These are phyloP conservation scores for Nepenthes gracilis DNA, from an alignment of 148 eudicot genomes.

Conservation along the genomic window DNA sequence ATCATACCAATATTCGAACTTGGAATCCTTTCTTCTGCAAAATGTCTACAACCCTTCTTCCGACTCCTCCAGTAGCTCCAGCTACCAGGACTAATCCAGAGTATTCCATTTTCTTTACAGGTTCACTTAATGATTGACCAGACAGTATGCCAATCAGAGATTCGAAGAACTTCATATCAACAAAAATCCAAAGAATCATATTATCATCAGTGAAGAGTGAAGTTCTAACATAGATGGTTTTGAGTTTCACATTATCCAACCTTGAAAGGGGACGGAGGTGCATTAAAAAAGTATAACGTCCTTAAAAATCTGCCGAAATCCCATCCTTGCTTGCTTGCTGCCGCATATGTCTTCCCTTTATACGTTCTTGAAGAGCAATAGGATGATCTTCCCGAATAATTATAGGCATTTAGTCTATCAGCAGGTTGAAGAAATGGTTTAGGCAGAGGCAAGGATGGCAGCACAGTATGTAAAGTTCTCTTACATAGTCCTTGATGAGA, in stretches of 20 bases:
- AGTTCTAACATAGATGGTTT: background rate
- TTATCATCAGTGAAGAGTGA: background rate
- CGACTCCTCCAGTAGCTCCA: conserved; percentile 99
- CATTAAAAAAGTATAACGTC: conserved; percentile 88
- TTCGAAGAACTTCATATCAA: conserved; percentile 52
- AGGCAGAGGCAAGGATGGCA: conserved; percentile 37
- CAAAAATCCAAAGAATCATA: conserved; percentile 1
- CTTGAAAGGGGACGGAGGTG: conserved; percentile 85
- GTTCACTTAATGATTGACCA: conserved; percentile 49
- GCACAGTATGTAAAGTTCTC: conserved; percentile 18
- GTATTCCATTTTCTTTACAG: conserved; percentile 55
- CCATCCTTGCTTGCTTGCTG: conserved; percentile 80
- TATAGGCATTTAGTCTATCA: conserved; percentile 19
- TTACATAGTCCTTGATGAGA: conserved; percentile 28
- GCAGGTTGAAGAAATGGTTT: conserved; percentile 50
- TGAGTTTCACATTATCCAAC: conserved; percentile 20
- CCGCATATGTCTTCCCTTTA: conserved; percentile 36
- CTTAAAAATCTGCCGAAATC: conserved; percentile 81
- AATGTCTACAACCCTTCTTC: conserved; percentile 84
- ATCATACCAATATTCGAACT: conserved; percentile 67
- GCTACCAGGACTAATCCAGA: conserved; percentile 73
- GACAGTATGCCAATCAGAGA: conserved; percentile 60
- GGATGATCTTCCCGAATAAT: conserved; percentile 18
- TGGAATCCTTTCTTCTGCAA: conserved; percentile 64
- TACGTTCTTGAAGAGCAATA: conserved; percentile 30